A percentile compares a stretch with the other conserved stretches of the same genome.
Conservation (phyloP, 2,329 filamentous ascomycete species). For the Cyphellophora europaea region DNA sequence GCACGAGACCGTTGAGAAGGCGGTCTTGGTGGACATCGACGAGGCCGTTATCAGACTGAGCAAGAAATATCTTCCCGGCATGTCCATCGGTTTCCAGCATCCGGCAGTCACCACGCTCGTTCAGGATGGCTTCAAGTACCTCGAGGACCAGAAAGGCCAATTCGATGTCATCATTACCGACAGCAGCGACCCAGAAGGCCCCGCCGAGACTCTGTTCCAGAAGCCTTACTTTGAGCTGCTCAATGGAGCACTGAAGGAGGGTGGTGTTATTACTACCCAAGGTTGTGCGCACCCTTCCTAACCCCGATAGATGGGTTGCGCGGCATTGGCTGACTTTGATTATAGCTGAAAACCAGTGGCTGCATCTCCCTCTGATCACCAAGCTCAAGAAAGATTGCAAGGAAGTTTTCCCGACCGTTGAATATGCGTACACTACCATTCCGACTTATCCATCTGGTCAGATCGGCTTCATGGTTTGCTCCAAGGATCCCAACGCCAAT, state of each 20-base stretch:
- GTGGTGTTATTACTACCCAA: slow-evolving; percentile 99
- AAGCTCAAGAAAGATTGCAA: slow-evolving; percentile 95
- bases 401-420: slow-evolving; percentile 92
- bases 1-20: slow-evolving; percentile 94
- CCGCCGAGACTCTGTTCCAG: slow-evolving; percentile 93
- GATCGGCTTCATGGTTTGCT: slow-evolving; percentile 99
- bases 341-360: slow-evolving; percentile 97
- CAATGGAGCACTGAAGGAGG: slow-evolving; percentile 77
- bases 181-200: slow-evolving; percentile 93
- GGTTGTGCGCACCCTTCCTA: slow-evolving; percentile 89
- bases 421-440: slow-evolving; percentile 98
- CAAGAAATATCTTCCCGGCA: slow-evolving; percentile 93
- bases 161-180: slow-evolving; percentile 99
- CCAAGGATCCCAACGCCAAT: slow-evolving; percentile 80
- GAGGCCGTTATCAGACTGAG: slow-evolving; percentile 98
- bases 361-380: slow-evolving; percentile 87
- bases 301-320: slow-evolving; percentile 13
- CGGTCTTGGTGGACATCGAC: slow-evolving; percentile 95
- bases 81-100: slow-evolving; percentile 89
- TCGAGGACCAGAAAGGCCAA: slow-evolving; percentile 89
- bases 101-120: slow-evolving; percentile 88
- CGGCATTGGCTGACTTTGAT: slow-evolving; percentile 10
- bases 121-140: slow-evolving; percentile 97
- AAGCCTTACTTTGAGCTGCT: slow-evolving; percentile 98
- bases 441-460: slow-evolving; percentile 98